phyloP scores from a whole-genome alignment of 495 filamentous ascomycete species.

The Tuber microsphaerosporum region DNA sequence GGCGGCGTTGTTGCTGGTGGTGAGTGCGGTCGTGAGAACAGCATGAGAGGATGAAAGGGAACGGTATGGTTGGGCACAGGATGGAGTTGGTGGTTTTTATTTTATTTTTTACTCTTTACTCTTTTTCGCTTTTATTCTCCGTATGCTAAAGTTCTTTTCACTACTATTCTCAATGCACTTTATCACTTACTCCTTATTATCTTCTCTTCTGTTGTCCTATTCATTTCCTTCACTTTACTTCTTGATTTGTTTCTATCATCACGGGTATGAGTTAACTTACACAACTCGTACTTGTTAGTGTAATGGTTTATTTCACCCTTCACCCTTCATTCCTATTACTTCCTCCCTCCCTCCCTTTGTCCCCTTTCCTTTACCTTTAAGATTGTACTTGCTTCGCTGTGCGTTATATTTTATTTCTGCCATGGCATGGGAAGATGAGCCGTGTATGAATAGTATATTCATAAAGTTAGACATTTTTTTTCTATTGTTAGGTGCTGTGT shows the following conservation, averaged over 20 bases:
- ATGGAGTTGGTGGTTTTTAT: constrained; percentile 2
- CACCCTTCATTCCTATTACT: background rate
- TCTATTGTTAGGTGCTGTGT: background rate
- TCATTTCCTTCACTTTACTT: background rate
- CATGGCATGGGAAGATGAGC: constrained; percentile 1
- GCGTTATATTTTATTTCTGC: background rate
- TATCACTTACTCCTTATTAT: background rate
- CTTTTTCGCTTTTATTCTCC: background rate
- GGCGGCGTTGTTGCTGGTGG: constrained; percentile 30
- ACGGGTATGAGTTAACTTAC: background rate
- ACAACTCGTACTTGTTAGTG: background rate
- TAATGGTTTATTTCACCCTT: background rate
- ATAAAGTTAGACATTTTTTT: background rate
- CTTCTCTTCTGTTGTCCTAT: background rate
- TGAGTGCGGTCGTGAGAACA: constrained; percentile 18
- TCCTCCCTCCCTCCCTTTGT: background rate
- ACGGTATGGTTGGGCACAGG: background rate
- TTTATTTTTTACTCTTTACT: background rate
- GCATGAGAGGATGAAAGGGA: background rate
- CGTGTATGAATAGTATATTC: constrained; percentile 2
- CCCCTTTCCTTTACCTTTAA: background rate
- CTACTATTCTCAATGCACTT: background rate
- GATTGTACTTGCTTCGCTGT: background rate
- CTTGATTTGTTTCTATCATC: background rate
- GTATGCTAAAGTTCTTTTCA: background rate